Percentiles rank a stretch among this genome's conserved stretches.
These are phyloP conservation scores for Aphanomyces astaci DNA, from an alignment of 352 stramenopile species.

Conservation along the genomic window DNA sequence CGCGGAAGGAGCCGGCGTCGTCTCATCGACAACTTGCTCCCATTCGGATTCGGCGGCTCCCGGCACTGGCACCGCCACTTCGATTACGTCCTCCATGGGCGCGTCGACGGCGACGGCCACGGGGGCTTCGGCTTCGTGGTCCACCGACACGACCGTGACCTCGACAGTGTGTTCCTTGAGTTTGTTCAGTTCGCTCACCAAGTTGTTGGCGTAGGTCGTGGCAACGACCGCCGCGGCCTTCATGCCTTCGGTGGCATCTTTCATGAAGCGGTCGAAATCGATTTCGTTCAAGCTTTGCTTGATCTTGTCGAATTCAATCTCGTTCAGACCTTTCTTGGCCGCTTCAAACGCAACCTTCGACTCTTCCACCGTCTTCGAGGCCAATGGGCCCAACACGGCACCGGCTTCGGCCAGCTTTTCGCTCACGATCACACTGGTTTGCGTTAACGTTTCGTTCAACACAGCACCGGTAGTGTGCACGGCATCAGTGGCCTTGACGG, in stretches of 20 bases:
- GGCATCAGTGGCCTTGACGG: conserved; percentile 1
- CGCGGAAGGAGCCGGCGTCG: conserved; percentile 35
- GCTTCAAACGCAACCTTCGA: conserved; percentile 23
- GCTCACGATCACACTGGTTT: conserved; percentile 15
- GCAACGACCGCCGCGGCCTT: conserved; percentile 68
- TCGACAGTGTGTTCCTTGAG: conserved; percentile 9
- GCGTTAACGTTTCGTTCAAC: conserved; percentile 9
- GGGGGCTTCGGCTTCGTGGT: background rate
- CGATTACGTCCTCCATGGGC: conserved; percentile 33
- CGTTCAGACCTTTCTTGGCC: conserved; percentile 22
- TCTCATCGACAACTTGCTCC: conserved; percentile 23
- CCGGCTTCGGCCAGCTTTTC: conserved; percentile 10
- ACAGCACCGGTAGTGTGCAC: conserved; percentile 1
- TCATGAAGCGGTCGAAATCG: conserved; percentile 73
- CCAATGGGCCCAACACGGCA: background rate
- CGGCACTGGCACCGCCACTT: background rate
- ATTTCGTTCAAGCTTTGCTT: conserved; percentile 69
- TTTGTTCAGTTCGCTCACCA: conserved; percentile 64
- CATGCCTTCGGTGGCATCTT: conserved; percentile 75
- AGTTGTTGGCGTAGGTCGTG: conserved; percentile 63
- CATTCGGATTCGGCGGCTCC: conserved; percentile 21
- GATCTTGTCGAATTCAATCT: conserved; percentile 33
- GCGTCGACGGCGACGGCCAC: conserved; percentile 17
- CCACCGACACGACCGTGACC: background rate
- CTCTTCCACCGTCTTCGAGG: conserved; percentile 19